Conservation (phyloP, 805 yeast genomes). For the Yarrowia bubula region DNA sequence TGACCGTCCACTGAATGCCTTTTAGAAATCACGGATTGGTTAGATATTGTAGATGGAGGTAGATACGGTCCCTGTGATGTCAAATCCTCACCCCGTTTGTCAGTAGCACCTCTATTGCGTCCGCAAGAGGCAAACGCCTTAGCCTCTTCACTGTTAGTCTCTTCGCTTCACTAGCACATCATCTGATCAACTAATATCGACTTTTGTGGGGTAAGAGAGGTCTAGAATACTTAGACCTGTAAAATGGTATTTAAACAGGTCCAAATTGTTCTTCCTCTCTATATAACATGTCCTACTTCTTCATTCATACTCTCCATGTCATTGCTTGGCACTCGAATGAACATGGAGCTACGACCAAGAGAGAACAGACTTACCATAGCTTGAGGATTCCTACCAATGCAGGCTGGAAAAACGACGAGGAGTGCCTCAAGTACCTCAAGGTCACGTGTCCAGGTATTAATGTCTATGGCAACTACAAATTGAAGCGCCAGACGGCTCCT, state of each 20-base stretch:
- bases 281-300: not conserved
- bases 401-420: not conserved
- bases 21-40: no score
- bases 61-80: no score
- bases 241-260: not conserved
- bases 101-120: no score
- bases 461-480: not conserved
- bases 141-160: no score
- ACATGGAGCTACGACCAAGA: not conserved
- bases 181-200: no score
- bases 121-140: no score
- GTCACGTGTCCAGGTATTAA: not conserved
- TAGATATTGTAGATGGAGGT: no score
- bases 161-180: no score
- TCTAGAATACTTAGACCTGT: not conserved
- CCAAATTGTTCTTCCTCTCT: not conserved
- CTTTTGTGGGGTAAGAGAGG: no score
- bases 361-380: constrained; percentile 2
- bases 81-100: no score
- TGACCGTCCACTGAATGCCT: no score
- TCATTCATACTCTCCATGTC: constrained; percentile 2
- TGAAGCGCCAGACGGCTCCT: not conserved
- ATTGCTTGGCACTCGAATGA: constrained; percentile 7
- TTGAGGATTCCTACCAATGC: not conserved
- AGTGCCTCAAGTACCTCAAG: not conserved